These are phyloP conservation scores for Penicillium bovifimosum DNA, from an alignment of 495 filamentous ascomycete species.

Conservation along the genomic window DNA sequence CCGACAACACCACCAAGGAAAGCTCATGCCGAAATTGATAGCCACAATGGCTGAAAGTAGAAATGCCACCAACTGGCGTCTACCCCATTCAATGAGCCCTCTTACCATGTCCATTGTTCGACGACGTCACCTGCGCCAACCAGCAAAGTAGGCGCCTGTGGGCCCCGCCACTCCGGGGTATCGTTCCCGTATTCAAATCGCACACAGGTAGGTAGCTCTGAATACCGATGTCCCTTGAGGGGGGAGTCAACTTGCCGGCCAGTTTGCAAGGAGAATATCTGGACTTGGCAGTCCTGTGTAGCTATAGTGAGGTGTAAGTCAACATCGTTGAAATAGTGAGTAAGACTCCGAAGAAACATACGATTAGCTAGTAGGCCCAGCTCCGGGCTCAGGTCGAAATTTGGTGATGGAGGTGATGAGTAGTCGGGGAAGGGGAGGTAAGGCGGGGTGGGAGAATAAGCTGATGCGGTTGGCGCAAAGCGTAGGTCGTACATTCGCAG, in stretches of 20 bases:
- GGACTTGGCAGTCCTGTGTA: conserved; percentile 30
- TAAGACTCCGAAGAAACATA: conserved; percentile 10
- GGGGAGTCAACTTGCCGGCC: conserved; percentile 34
- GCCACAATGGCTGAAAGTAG: neutral
- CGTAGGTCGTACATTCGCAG: conserved; percentile 46
- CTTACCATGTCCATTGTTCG: conserved; percentile 40
- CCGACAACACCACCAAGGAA: neutral
- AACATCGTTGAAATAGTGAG: neutral
- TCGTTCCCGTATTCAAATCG: conserved; percentile 32
- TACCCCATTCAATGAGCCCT: too few species aligned
- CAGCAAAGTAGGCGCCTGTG: conserved; percentile 34
- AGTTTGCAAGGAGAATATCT: conserved; percentile 36
- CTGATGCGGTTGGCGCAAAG: conserved; percentile 28
- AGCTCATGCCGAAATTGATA: neutral
- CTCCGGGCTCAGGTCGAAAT: conserved; percentile 36
- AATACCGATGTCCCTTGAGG: conserved; percentile 24
- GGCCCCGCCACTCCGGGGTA: conserved; percentile 15
- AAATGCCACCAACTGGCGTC: neutral
- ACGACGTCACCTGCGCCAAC: conserved; percentile 30
- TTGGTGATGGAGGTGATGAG: conserved; percentile 19
- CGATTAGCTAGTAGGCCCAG: conserved; percentile 37
- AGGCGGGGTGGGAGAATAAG: conserved; percentile 30
- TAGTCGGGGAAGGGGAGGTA: conserved; percentile 36
- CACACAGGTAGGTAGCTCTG: conserved; percentile 26
- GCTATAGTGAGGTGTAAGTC: conserved; percentile 10